phyloP scores from a whole-genome alignment of 768 basidiomycete species.

The Neoboletus subvelutipes region DNA sequence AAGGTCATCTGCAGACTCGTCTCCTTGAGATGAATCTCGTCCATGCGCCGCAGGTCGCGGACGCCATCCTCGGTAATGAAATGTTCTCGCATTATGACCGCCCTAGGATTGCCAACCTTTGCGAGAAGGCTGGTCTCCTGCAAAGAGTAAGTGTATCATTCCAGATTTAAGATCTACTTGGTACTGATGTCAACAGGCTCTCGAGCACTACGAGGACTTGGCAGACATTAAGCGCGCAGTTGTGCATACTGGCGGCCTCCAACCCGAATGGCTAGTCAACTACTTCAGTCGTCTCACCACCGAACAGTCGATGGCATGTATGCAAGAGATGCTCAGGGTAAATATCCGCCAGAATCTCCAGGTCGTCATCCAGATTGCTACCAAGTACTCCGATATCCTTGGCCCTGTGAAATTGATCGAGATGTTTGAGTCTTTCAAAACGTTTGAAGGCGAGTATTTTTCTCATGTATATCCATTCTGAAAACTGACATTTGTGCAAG shows the following conservation, averaged over 20 bases:
- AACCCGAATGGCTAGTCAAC: conserved; percentile 93
- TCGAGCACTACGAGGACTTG: conserved; percentile 97
- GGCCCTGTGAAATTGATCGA: conserved; percentile 97
- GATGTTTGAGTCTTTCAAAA: conserved; percentile 98
- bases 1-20: conserved; percentile 93
- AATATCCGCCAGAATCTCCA: conserved; percentile 98
- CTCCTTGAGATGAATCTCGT: conserved; percentile 97
- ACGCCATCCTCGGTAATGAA: conserved; percentile 97
- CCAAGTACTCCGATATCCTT: conserved; percentile 97
- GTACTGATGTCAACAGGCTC: conserved; percentile 57
- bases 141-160: conserved; percentile 65
- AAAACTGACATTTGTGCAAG: conserved; percentile 33
- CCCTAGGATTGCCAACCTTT: conserved; percentile 94
- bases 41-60: conserved; percentile 97
- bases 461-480: not conserved
- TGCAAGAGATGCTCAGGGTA: conserved; percentile 95
- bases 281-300: conserved; percentile 97
- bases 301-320: conserved; percentile 93
- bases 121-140: conserved; percentile 95
- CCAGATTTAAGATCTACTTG: not conserved
- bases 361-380: conserved; percentile 94
- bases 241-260: conserved; percentile 84
- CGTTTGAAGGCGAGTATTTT: conserved; percentile 73
- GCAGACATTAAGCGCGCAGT: conserved; percentile 99
- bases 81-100: conserved; percentile 98